A percentile compares a stretch with the other conserved stretches of the same genome.
Conservation (phyloP, 2,329 filamentous ascomycete species). For the Microdochium bolleyi region DNA sequence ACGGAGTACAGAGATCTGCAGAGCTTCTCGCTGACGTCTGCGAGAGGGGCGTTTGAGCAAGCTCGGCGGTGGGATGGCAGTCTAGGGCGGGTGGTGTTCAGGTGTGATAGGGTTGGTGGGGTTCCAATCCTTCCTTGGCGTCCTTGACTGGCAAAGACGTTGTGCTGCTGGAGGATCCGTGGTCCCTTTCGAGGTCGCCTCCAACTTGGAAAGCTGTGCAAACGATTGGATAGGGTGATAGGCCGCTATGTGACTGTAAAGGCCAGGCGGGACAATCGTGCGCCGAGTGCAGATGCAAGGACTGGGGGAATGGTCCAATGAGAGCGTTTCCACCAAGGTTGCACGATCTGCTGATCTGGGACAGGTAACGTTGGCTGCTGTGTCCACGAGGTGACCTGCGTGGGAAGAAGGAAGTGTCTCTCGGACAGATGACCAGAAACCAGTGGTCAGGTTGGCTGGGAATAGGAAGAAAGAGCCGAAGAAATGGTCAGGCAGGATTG, state of each 20-base stretch:
- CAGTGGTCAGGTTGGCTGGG: background rate
- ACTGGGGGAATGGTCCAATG: background rate
- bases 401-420: background rate
- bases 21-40: background rate
- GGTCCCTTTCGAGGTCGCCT: background rate
- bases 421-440: background rate
- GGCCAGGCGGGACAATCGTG: too few relatives aligned
- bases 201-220: background rate
- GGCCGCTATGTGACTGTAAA: too few relatives aligned
- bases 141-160: background rate
- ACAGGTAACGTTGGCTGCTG: background rate
- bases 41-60: background rate
- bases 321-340: background rate
- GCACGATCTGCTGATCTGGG: background rate
- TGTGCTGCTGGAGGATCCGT: background rate
- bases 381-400: background rate
- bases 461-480: background rate
- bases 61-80: background rate
- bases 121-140: background rate
- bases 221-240: too few relatives aligned
- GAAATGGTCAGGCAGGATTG: background rate
- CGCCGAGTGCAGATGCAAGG: background rate
- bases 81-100: background rate
- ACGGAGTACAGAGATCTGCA: background rate
- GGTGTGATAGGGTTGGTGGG: background rate